Percentiles rank a stretch among this genome's conserved stretches.
Conservation (phyloP, 805 yeast genomes). For the Hanseniaspora meyeri region DNA sequence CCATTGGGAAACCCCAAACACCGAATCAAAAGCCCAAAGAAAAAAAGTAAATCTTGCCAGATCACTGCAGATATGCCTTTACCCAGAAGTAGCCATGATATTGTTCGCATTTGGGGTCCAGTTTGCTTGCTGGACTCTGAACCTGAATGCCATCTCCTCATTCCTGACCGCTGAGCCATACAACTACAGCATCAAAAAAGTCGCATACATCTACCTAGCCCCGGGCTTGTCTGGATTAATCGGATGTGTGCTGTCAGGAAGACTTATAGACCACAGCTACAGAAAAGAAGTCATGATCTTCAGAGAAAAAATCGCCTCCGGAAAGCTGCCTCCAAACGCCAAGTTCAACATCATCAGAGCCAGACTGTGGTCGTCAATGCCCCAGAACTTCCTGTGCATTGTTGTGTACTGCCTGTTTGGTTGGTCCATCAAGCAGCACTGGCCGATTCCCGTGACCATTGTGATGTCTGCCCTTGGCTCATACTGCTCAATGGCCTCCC, state of each 20-base stretch:
- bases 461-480: slow-evolving; percentile 34
- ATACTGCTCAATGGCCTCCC: slow-evolving; percentile 42
- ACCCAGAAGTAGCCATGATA: slow-evolving; percentile 36
- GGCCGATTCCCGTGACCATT: slow-evolving; percentile 46
- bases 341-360: slow-evolving; percentile 45
- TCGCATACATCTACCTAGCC: slow-evolving; percentile 65
- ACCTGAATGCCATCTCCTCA: slow-evolving; percentile 53
- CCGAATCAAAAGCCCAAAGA: slow-evolving; percentile 22
- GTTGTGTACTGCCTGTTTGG: slow-evolving; percentile 45
- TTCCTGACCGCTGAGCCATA: slow-evolving; percentile 37
- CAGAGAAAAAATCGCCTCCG: slow-evolving; percentile 28
- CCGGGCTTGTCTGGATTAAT: slow-evolving; percentile 55
- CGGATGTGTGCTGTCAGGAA: slow-evolving; percentile 52
- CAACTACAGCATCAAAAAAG: slow-evolving; percentile 38
- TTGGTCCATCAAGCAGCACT: slow-evolving; percentile 52
- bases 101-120: slow-evolving; percentile 49
- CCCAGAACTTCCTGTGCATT: slow-evolving; percentile 33
- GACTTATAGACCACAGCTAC: slow-evolving; percentile 38
- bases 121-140: slow-evolving; percentile 59
- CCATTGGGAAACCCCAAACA: slow-evolving; percentile 26
- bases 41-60: slow-evolving; percentile 14
- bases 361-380: slow-evolving; percentile 35
- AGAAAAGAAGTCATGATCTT: slow-evolving; percentile 18
- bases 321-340: slow-evolving; percentile 21
- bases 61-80: slow-evolving; percentile 22